Base-by-base conservation (phyloP, 179 eudicot species). In the Sideroxylon spinosum region DNA sequence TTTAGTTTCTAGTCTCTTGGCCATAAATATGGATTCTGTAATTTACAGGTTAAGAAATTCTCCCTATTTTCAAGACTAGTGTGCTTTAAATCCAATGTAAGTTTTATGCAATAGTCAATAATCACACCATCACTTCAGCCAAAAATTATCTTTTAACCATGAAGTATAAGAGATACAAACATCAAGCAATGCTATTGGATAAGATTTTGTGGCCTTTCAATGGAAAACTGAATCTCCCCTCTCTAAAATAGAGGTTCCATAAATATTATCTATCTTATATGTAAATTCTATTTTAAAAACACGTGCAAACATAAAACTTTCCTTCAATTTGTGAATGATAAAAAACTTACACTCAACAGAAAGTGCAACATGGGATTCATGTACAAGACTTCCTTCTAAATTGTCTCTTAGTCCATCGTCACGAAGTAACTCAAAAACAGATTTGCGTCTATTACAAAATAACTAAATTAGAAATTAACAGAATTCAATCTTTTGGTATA, bases 291-390 rank as follows among this genome's bases (percentile, higher is more conserved):
- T 68, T 68, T 68, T 28, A 10, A 2, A 22, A 49, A 64, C 73
- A 65, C 4, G 28, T 28, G 71, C 61, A 49, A 52, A 29, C 25
- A 7, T 50, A 66, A 66, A 76, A 67, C 9, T 56, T 55, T 0
- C n/a, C 29, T 59, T 17, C 23, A 76, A 20, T 69, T 2, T 46
- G 46, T 25, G 44, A 48, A 67, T 68, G 50, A 70, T 60, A 48
- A 29, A 63, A 20, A 13, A 67, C 62, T 70, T 77, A 93, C 98
- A 97, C 90, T 91, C 87, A 71, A 95, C 79, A 71, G 97, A 86
- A 83, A 95, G 91, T 22, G 97, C 91, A 69, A 89, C 95, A 86
- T 95, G 97, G 81, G 93, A 85, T 90, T 95, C 98, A 61, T 60
- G 81, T 60, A 19, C 79, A 66, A 80, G 80, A 71, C 74, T 82